phyloP scores from a whole-genome alignment of 129 eudicot species.

The Scalesia atractyloides region DNA sequence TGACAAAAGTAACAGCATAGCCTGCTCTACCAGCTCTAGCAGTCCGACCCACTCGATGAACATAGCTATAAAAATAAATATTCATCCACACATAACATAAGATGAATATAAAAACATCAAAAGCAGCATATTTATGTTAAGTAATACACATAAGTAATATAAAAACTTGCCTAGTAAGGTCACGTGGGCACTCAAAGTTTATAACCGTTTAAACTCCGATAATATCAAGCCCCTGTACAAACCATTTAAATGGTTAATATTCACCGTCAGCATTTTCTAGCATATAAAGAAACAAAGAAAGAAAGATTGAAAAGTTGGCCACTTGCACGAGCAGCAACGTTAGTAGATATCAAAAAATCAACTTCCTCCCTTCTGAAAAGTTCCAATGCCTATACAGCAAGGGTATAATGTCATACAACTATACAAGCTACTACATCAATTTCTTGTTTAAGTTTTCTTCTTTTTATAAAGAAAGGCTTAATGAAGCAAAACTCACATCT shows the following conservation, averaged over 20 bases:
- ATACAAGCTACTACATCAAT: neutral
- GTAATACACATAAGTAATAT: neutral
- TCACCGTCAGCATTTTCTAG: slow-evolving; percentile 7
- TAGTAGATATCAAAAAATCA: slow-evolving; percentile 83
- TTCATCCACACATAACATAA: slow-evolving; percentile 1
- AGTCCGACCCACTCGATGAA: slow-evolving; percentile 99
- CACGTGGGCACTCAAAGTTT: slow-evolving; percentile 84
- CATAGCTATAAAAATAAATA: slow-evolving; percentile 53
- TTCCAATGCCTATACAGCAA: slow-evolving; percentile 65
- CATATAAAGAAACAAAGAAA: neutral
- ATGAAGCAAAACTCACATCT: slow-evolving; percentile 46
- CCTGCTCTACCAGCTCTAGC: slow-evolving; percentile 99
- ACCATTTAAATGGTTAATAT: neutral
- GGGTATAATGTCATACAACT: neutral
- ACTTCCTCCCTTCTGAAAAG: slow-evolving; percentile 75
- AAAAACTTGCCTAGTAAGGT: slow-evolving; percentile 61
- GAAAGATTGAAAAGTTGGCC: neutral
- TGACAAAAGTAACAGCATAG: slow-evolving; percentile 93
- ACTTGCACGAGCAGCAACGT: slow-evolving; percentile 94
- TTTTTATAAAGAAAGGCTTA: slow-evolving; percentile 3
- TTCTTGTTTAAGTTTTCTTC: neutral
- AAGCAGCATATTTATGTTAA: neutral
- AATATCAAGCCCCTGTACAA: slow-evolving; percentile 82
- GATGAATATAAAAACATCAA: neutral
- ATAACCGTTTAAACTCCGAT: slow-evolving; percentile 86